Conservation (phyloP, 202 grass and related monocot species). For the Dendrocalamus latiflorus region DNA sequence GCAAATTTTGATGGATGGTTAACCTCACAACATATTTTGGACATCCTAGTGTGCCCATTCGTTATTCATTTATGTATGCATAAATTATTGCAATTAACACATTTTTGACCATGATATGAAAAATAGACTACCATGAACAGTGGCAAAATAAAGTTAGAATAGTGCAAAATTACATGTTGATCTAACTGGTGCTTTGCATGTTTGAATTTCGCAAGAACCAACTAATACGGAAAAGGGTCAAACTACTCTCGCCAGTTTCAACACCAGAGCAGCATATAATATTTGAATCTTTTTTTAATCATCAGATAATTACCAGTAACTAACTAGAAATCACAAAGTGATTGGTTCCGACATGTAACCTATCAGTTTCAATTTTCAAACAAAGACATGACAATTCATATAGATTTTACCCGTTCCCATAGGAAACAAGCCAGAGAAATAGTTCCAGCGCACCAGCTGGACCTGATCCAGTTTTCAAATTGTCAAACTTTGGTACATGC, state of each 20-base stretch:
- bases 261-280: not conserved
- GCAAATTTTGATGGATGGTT: slow-evolving; percentile 5
- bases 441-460: too few relatives aligned
- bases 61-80: not conserved
- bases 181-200: not conserved
- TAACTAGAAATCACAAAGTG: not conserved
- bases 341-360: not conserved
- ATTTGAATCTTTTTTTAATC: not conserved
- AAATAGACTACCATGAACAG: not conserved
- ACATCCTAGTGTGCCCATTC: not conserved
- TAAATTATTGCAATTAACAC: not conserved
- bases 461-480: too few relatives aligned
- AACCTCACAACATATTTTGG: not conserved
- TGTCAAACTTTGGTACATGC: too few relatives aligned
- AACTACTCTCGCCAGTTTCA: not conserved
- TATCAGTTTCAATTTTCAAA: not conserved
- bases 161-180: not conserved
- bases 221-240: not conserved
- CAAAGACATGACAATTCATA: not conserved
- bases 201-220: not conserved
- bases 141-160: not conserved
- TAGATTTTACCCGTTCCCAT: not conserved
- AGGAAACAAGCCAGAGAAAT: too few relatives aligned
- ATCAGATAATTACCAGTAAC: not conserved
- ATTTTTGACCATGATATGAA: not conserved